phyloP scores from a whole-genome alignment of 306 rosid species.

The barrel medic (Medicago truncatula) region DNA sequence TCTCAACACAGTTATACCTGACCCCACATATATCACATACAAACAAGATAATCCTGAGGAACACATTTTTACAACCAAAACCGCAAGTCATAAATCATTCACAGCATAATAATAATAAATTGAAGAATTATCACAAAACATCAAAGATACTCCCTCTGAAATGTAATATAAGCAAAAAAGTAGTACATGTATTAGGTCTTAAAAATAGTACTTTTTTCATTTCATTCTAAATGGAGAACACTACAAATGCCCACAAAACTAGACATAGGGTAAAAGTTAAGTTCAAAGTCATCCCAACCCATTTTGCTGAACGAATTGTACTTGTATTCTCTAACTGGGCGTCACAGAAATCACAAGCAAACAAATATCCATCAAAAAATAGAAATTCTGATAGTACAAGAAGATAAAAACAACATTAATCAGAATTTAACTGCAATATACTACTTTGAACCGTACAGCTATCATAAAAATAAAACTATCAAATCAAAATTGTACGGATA shows the following conservation, averaged over 20 bases:
- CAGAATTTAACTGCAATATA: background rate
- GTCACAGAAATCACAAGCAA: conserved; percentile 9
- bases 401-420: conserved; percentile 29
- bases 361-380: background rate
- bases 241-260: background rate
- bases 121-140: background rate
- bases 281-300: conserved; percentile 25
- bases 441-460: conserved; percentile 1
- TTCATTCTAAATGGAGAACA: too few relatives aligned
- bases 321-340: background rate
- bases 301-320: background rate
- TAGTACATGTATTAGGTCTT: background rate
- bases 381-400: conserved; percentile 21
- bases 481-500: conserved; percentile 19
- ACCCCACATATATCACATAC: background rate
- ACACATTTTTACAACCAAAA: background rate
- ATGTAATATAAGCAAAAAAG: too few relatives aligned
- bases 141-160: background rate
- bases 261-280: background rate
- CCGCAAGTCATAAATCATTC: background rate
- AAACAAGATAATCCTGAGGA: background rate
- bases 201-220: background rate
- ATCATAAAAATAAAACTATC: conserved; percentile 25
- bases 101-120: conserved; percentile 4
- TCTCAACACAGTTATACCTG: background rate